A percentile compares a stretch with the other conserved stretches of the same genome.
These are phyloP conservation scores for Parmelia sp. DNA, from an alignment of 495 filamentous ascomycete species.

Conservation along the genomic window DNA sequence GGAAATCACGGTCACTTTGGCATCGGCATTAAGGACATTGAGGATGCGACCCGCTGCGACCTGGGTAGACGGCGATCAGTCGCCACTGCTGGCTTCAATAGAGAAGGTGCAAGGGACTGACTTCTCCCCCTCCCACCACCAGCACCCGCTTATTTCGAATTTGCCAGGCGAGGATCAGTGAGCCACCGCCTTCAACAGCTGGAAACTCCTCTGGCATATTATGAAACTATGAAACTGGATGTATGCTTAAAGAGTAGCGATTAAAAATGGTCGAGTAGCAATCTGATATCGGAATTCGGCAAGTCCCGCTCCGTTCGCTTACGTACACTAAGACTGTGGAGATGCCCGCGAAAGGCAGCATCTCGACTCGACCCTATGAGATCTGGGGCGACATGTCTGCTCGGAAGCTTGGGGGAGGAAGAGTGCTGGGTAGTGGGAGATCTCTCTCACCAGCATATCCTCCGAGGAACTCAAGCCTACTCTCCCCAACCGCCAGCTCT, in stretches of 20 bases:
- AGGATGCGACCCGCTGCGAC: constrained; percentile 93
- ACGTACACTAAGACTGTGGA: neutral
- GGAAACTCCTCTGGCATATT: constrained; percentile 64
- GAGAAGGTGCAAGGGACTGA: constrained; percentile 32
- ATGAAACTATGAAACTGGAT: neutral
- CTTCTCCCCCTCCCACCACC: constrained; percentile 90
- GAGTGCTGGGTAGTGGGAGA: constrained; percentile 78
- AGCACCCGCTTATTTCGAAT: constrained; percentile 74
- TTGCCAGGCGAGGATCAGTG: constrained; percentile 92
- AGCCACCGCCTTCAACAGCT: constrained; percentile 78
- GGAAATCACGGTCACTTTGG: constrained; percentile 75
- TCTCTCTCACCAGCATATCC: constrained; percentile 60
- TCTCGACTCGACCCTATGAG: constrained; percentile 1
- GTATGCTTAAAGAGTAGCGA: neutral
- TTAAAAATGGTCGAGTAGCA: neutral
- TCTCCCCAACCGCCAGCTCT: constrained; percentile 56
- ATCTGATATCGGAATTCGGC: constrained; percentile 3
- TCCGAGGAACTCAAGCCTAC: constrained; percentile 47
- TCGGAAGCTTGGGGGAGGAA: constrained; percentile 80
- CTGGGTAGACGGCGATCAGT: constrained; percentile 38
- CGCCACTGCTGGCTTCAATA: neutral
- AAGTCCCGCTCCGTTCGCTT: constrained; percentile 1
- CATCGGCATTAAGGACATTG: constrained; percentile 89
- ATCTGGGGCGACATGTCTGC: constrained; percentile 57
- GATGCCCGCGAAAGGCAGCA: neutral